These are phyloP conservation scores for Acidomyces sp. DNA, from an alignment of 495 filamentous ascomycete genomes.

Conservation along the genomic window DNA sequence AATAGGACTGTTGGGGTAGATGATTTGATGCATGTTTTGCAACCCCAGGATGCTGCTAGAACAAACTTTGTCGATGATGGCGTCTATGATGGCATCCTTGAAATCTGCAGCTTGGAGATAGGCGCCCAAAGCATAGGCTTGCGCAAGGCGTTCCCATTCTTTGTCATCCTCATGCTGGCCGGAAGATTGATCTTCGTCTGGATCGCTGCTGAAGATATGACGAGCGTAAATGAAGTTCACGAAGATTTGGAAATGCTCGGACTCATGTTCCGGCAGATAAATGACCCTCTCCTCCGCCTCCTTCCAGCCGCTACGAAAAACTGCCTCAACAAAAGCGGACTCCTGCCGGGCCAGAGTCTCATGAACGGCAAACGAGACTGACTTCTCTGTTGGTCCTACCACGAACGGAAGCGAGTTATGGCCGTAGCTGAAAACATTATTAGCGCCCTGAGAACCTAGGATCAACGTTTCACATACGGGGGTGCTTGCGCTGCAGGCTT, in stretches of 20 bases:
- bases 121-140: neutral
- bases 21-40: neutral
- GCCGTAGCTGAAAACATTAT: too few relatives aligned
- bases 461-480: too few relatives aligned
- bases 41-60: neutral
- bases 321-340: neutral
- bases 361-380: neutral
- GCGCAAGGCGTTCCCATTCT: neutral
- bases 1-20: neutral
- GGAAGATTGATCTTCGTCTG: too few relatives aligned
- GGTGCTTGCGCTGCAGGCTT: too few relatives aligned
- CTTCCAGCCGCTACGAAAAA: neutral
- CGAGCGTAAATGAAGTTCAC: neutral
- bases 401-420: too few relatives aligned
- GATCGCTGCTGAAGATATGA: neutral
- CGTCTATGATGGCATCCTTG: conserved; percentile 1
- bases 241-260: neutral
- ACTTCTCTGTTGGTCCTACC: too few relatives aligned
- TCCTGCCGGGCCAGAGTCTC: neutral
- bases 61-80: conserved; percentile 1
- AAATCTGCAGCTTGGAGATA: neutral
- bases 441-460: too few relatives aligned
- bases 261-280: neutral
- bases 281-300: neutral
- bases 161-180: too few relatives aligned